Percentiles rank a stretch among this genome's conserved stretches.
Evolutionary conservation across 441 rosid species (phyloP).

Genomic region (Isatis lusitanica): DNA sequence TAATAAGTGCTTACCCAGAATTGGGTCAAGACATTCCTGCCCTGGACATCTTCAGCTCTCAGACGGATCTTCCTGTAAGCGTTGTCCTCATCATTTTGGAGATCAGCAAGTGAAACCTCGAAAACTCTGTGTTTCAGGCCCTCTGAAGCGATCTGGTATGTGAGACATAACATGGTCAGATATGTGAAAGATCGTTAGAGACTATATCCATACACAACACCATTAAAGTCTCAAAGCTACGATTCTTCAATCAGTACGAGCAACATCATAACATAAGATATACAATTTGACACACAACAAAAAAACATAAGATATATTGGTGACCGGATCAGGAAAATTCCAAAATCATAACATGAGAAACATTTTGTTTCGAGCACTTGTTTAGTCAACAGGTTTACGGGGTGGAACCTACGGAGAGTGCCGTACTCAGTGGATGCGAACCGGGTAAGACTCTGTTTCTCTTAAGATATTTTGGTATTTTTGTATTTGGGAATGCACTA

Average conservation of each 20-base stretch:
- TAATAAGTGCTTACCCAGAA: conserved; percentile 56
- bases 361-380: no score
- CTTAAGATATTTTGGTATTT: no score
- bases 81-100: conserved; percentile 68
- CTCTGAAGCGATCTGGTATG: conserved; percentile 69
- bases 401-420: no score
- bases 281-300: no score
- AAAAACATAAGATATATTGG: conserved; percentile 43
- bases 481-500: not conserved
- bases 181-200: not conserved
- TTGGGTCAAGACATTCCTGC: conserved; percentile 64
- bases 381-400: no score
- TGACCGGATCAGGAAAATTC: conserved; percentile 72
- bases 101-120: conserved; percentile 73
- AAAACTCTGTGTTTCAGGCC: conserved; percentile 77
- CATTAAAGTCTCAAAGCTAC: not conserved
- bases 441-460: no score
- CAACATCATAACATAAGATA: not conserved
- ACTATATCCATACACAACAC: not conserved
- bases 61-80: conserved; percentile 71
- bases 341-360: no score
- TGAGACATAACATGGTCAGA: not conserved
- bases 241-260: not conserved
- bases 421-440: no score
- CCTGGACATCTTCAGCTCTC: conserved; percentile 84